These are phyloP conservation scores for Aquilaria malaccensis DNA, from an alignment of 345 rosid genomes.

Conservation along the genomic window DNA sequence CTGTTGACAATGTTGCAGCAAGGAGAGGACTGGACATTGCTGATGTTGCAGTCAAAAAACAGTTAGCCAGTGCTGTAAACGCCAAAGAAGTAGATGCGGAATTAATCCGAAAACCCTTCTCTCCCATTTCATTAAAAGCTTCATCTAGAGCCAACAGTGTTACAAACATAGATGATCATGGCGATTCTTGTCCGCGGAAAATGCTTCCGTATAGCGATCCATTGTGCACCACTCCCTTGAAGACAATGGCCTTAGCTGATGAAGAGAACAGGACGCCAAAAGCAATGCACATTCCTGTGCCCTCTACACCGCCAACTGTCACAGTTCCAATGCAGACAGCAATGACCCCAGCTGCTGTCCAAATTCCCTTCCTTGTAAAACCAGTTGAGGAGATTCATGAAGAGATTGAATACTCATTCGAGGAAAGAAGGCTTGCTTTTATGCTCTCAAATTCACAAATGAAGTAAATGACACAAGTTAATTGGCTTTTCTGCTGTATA, in stretches of 20 bases:
- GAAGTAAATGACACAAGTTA: conserved; percentile 37
- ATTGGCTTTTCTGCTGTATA: conserved; percentile 35
- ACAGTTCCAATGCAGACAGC: conserved; percentile 78
- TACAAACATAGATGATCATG: conserved; percentile 23
- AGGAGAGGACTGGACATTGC: conserved; percentile 69
- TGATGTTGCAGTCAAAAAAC: conserved; percentile 53
- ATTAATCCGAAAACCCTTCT: conserved; percentile 79
- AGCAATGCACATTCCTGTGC: conserved; percentile 45
- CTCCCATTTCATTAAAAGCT: conserved; percentile 51
- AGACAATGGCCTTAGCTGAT: conserved; percentile 26
- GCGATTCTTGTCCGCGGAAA: conserved; percentile 28
- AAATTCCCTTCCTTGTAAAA: conserved; percentile 19
- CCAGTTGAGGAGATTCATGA: conserved; percentile 30
- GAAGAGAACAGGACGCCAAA: conserved; percentile 70
- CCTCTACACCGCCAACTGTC: conserved; percentile 58
- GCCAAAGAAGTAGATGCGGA: conserved; percentile 53
- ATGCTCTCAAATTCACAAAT: conserved; percentile 35
- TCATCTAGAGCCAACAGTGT: conserved; percentile 42
- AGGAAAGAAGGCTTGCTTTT: conserved; percentile 84
- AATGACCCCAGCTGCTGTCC: conserved; percentile 50
- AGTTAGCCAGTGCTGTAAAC: conserved; percentile 41
- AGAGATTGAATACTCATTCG: conserved; percentile 77
- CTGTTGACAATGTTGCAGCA: conserved; percentile 23
- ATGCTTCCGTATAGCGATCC: conserved; percentile 18
- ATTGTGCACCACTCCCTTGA: conserved; percentile 45